Conservation (phyloP, 176 grass and related monocot genomes). For the Tillandsia fasciculata region DNA sequence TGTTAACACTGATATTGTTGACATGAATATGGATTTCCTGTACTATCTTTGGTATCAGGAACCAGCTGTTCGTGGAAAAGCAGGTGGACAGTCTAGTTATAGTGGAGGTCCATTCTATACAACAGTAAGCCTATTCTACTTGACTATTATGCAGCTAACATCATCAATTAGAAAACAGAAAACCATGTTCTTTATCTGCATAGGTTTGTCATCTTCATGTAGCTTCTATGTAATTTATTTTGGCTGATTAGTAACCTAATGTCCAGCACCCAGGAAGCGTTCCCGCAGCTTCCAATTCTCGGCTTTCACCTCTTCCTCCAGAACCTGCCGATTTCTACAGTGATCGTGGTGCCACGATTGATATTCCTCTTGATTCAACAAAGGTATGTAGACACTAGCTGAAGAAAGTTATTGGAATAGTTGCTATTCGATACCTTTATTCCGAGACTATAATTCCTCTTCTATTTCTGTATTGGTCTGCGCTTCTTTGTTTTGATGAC, state of each 20-base stretch:
- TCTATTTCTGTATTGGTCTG: background rate
- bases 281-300: too few relatives aligned
- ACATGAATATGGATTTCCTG: background rate
- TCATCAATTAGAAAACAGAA: background rate
- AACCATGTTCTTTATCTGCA: background rate
- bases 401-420: background rate
- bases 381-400: conserved; percentile 35
- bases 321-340: too few relatives aligned
- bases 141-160: background rate
- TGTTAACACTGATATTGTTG: background rate
- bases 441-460: background rate
- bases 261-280: too few relatives aligned
- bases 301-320: too few relatives aligned
- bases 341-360: conserved; percentile 30
- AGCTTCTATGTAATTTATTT: background rate
- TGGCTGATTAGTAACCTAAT: too few relatives aligned
- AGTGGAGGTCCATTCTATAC: conserved; percentile 13
- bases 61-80: conserved; percentile 3
- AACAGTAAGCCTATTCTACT: conserved; percentile 4
- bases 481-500: too few relatives aligned
- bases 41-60: conserved; percentile 3
- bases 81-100: conserved; percentile 11
- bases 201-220: background rate
- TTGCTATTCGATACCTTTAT: background rate
- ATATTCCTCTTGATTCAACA: conserved; percentile 70